A percentile compares a stretch with the other conserved stretches of the same genome.
These are phyloP conservation scores for Dipteronia dyeriana DNA, from an alignment of 345 rosid species.

Conservation along the genomic window DNA sequence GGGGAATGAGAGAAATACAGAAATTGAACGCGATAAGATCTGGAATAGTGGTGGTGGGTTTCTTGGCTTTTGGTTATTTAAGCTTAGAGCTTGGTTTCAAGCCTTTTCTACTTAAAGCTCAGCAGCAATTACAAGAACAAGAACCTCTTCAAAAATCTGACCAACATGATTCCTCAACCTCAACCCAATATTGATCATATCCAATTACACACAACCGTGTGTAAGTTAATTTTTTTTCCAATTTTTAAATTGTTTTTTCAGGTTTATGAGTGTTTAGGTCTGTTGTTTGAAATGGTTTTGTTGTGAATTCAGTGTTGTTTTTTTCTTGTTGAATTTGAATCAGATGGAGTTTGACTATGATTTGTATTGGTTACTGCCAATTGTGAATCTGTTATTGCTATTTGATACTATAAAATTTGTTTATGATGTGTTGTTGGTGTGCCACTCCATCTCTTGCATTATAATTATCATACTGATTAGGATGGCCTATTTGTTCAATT, in stretches of 20 bases:
- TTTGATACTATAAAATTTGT: background rate
- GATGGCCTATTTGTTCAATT: background rate
- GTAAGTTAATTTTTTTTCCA: background rate
- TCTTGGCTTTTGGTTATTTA: constrained; percentile 74
- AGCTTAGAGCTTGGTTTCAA: constrained; percentile 65
- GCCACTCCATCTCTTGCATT: background rate
- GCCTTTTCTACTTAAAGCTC: constrained; percentile 62
- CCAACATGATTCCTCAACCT: constrained; percentile 8
- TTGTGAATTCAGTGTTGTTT: background rate
- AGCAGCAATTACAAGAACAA: constrained; percentile 39
- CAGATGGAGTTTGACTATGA: background rate
- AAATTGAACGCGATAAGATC: constrained; percentile 53
- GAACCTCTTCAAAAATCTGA: constrained; percentile 20
- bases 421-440: too few relatives aligned
- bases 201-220: background rate
- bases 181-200: background rate
- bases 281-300: background rate
- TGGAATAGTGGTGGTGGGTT: constrained; percentile 59
- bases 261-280: background rate
- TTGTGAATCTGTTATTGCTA: too few relatives aligned
- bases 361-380: background rate
- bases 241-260: background rate
- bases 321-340: background rate
- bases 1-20: constrained; percentile 26
- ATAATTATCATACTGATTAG: background rate